Conservation (phyloP, 1,284 basidiomycete genomes). For the Microbotryomycetes sp. region DNA sequence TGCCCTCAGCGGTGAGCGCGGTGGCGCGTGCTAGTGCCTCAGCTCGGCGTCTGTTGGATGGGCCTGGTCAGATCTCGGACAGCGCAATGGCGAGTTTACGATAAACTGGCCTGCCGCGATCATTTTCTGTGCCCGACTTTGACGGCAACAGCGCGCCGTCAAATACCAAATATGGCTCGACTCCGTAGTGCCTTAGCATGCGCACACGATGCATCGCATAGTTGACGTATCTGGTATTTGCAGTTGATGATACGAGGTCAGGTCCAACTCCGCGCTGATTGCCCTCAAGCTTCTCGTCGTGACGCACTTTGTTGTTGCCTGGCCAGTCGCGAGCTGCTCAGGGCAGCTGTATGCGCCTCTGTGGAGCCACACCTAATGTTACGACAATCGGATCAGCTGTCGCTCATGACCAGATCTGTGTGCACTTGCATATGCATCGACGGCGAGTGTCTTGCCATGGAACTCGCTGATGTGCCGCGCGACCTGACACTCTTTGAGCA, state of each 20-base stretch:
- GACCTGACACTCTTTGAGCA: constrained; percentile 82
- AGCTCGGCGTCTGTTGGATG: constrained; percentile 55
- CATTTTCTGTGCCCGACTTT: constrained; percentile 81
- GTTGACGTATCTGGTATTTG: constrained; percentile 71
- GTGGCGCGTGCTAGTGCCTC: constrained; percentile 60
- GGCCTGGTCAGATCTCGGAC: not conserved
- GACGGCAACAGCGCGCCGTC: constrained; percentile 93
- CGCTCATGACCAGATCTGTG: constrained; percentile 30
- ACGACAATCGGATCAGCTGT: constrained; percentile 64
- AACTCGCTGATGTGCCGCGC: constrained; percentile 72
- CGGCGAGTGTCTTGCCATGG: constrained; percentile 40
- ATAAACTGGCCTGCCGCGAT: constrained; percentile 54
- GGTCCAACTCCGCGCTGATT: not conserved
- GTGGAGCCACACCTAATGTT: constrained; percentile 99
- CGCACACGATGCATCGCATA: constrained; percentile 91
- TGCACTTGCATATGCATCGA: constrained; percentile 26
- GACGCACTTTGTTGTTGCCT: constrained; percentile 67
- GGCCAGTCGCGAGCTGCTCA: constrained; percentile 77
- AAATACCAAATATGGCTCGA: constrained; percentile 88
- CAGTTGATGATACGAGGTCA: not conserved
- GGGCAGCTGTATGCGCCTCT: constrained; percentile 87
- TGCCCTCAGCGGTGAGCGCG: constrained; percentile 65
- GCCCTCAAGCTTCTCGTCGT: not conserved
- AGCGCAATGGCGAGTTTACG: not conserved
- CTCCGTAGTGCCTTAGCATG: constrained; percentile 72